Evolutionary conservation across 176 grass and related monocot genomes (phyloP), one percentile per base, ranked within the genome.

Genomic region (Cenchrus purpureus): DNA sequence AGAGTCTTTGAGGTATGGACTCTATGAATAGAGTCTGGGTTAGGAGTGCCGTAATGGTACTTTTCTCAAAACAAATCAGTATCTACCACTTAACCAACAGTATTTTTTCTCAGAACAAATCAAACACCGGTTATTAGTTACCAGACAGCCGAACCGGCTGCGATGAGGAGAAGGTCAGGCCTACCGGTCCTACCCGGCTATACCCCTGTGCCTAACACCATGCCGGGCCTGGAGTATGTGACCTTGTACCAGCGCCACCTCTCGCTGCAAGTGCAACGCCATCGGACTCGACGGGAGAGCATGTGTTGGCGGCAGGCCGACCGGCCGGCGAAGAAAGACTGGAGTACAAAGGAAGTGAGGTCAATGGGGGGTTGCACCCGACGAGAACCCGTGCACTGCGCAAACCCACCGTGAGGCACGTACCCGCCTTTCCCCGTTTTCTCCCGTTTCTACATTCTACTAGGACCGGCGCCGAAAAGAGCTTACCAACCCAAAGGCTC

Each of bases 311-410:
- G 15, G 37, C 44, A 42, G 45, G 46, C 22, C 4, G 60, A 11
- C 45, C 19, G 49, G 52, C 31, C 62, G 62, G 62, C 62, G 10
- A 14, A 32, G 25, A 14, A 3, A 25, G 25, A 25, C 60, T 29
- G 10, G 25, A 40, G 37, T 40, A 40, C 0, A 40, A 4, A 40
- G 37, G 28, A 51, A 6, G 5, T 40, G 28, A 16, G 46, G 88
- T 86, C 88, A 86, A 70, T 22, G 80, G 83, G 83, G 28, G 29
- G 88, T 71, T 86, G 88, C 78, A 86, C 88, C 83, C 78, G 77
- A 86, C 83, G 31, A 52, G 69, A 10, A 11, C 15, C 32, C 65
- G 73, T 32, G 29, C 78, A 3, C 63, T 20, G 10, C 55, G 14
- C 69, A 60, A 52, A 22, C 73, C 54, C 17, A 12, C 19, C 64